Conservation (phyloP, 371 early-diverging fungal genomes). For the Phascolomyces articulosus region DNA sequence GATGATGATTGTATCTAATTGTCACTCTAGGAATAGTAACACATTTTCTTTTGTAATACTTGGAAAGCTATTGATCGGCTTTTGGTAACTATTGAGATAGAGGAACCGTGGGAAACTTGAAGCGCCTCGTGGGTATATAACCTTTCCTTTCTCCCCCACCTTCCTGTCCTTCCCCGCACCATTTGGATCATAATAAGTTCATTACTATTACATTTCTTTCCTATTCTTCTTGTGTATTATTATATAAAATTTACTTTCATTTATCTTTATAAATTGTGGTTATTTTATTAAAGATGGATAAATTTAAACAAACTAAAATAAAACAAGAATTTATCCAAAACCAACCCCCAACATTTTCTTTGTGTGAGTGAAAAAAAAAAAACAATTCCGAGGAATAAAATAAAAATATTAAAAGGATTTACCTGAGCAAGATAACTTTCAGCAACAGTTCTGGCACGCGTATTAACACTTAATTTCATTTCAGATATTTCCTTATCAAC, state of each 20-base stretch:
- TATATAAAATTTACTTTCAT: no score
- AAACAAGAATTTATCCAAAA: neutral
- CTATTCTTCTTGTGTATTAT: no score
- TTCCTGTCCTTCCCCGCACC: no score
- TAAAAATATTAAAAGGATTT: conserved; percentile 14
- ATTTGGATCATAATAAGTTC: no score
- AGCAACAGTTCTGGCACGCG: conserved; percentile 93
- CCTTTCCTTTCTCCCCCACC: no score
- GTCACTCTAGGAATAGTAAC: neutral
- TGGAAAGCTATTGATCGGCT: neutral
- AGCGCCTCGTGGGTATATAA: conserved; percentile 10
- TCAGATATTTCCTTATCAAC: conserved; percentile 98
- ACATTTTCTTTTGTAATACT: neutral
- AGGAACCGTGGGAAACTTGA: conserved; percentile 7
- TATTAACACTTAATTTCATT: conserved; percentile 96
- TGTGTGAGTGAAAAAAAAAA: neutral
- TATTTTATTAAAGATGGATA: no score
- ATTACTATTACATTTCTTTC: no score
- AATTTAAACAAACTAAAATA: conserved; percentile 7
- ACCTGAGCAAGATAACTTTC: conserved; percentile 76
- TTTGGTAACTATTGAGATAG: no score
- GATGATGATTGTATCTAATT: neutral
- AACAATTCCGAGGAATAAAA: neutral
- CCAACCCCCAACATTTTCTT: neutral
- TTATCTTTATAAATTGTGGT: no score